A percentile compares a stretch with the other conserved stretches of the same genome.
These are phyloP conservation scores for Ambrosia hybrid DNA, from an alignment of 140 eudicot species.

Conservation along the genomic window DNA sequence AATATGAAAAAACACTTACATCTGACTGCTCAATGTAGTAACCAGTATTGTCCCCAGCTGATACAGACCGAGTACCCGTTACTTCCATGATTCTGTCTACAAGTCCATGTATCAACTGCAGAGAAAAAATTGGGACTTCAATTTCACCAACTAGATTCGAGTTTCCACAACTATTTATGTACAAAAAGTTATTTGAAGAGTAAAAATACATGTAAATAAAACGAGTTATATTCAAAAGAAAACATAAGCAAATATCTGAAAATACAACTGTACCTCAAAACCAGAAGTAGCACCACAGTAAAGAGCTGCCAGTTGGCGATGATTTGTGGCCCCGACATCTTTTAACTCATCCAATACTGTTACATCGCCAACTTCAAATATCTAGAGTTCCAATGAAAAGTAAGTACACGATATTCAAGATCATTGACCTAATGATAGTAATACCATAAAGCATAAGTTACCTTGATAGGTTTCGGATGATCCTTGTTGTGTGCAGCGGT, in stretches of 20 bases:
- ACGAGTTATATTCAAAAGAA: conserved; percentile 9
- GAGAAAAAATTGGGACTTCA: neutral
- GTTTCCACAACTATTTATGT: neutral
- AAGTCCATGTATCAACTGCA: conserved; percentile 89
- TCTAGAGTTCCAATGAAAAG: conserved; percentile 33
- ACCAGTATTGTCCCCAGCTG: conserved; percentile 65
- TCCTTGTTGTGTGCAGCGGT: conserved; percentile 86
- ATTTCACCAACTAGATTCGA: neutral
- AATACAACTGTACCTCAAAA: conserved; percentile 35
- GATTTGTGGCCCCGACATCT: conserved; percentile 85
- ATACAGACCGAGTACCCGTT: conserved; percentile 60
- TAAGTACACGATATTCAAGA: conserved; percentile 3
- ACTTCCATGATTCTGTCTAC: conserved; percentile 91
- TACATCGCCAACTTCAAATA: conserved; percentile 93
- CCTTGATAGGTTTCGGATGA: conserved; percentile 96
- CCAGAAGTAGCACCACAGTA: conserved; percentile 95
- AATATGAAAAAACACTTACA: conserved; percentile 38
- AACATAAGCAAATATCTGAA: neutral
- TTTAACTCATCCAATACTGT: conserved; percentile 53
- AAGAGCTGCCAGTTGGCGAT: conserved; percentile 82
- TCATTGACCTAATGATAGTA: conserved; percentile 1
- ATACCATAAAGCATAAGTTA: conserved; percentile 15
- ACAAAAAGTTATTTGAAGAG: conserved; percentile 1
- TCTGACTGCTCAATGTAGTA: conserved; percentile 68
- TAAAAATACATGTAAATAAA: neutral